Percentiles rank a stretch among this genome's conserved stretches.
Conservation (phyloP, 768 basidiomycete species). For the Hemileccinum impolitum region DNA sequence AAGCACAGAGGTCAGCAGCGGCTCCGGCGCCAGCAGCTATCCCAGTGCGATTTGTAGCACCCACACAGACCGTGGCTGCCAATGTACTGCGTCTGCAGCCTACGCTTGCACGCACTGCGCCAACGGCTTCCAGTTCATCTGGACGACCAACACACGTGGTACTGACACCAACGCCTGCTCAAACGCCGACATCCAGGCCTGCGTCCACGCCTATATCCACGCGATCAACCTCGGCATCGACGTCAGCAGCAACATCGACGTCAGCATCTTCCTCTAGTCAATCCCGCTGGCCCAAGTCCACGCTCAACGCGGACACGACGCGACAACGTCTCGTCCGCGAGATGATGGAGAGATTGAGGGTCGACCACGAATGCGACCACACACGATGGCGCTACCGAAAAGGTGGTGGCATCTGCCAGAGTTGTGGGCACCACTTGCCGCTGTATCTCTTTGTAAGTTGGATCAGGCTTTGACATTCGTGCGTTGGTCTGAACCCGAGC, state of each 20-base stretch:
- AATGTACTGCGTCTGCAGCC: background rate
- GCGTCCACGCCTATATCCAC: background rate
- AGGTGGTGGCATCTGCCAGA: slow-evolving; percentile 46
- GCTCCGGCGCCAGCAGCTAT: background rate
- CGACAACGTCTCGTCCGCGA: slow-evolving; percentile 26
- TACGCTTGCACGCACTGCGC: background rate
- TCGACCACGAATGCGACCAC: slow-evolving; percentile 52
- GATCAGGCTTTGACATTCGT: background rate
- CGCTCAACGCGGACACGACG: background rate
- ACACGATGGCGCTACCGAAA: slow-evolving; percentile 42
- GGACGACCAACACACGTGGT: background rate
- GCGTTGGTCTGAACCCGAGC: background rate
- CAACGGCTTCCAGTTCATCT: slow-evolving; percentile 2
- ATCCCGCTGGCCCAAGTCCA: background rate
- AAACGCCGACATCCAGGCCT: background rate
- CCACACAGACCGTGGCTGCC: background rate
- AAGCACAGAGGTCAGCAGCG: background rate
- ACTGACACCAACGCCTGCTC: background rate
- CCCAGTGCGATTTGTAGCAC: background rate
- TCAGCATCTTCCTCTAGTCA: background rate
- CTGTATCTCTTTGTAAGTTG: slow-evolving; percentile 48
- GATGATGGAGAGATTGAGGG: slow-evolving; percentile 39
- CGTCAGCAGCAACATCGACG: background rate
- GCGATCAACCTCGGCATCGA: background rate
- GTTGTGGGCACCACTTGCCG: slow-evolving; percentile 39